Conservation (phyloP, 306 rosid genomes). For the Begonia loranthoides region DNA sequence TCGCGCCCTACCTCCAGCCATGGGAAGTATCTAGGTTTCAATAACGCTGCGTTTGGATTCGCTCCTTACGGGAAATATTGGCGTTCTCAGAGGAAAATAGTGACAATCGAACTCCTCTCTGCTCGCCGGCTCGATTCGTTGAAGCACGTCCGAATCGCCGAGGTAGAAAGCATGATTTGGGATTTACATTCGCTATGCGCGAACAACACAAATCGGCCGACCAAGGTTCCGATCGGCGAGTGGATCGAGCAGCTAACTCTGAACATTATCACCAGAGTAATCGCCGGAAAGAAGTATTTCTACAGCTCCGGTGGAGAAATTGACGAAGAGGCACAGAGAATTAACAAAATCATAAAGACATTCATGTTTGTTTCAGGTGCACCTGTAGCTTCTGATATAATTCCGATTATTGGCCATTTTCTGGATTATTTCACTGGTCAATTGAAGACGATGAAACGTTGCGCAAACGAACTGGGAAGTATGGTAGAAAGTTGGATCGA, state of each 20-base stretch:
- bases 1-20: slow-evolving; percentile 1
- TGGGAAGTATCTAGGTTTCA: slow-evolving; percentile 3
- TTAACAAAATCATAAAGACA: no score
- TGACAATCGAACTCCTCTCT: slow-evolving; percentile 8
- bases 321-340: no score
- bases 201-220: background rate
- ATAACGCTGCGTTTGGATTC: slow-evolving; percentile 14
- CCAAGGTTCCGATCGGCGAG: background rate
- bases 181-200: background rate
- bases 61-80: slow-evolving; percentile 8
- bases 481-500: slow-evolving; percentile 7
- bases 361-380: no score
- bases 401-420: no score
- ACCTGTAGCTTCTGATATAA: no score
- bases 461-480: slow-evolving; percentile 1
- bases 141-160: slow-evolving; percentile 3
- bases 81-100: slow-evolving; percentile 10
- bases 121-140: slow-evolving; percentile 7
- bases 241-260: slow-evolving; percentile 1
- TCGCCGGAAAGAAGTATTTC: slow-evolving; percentile 2
- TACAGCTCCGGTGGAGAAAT: no score
- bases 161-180: background rate
- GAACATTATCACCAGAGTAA: slow-evolving; percentile 1
- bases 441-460: slow-evolving; percentile 7
- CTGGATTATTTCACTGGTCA: slow-evolving; percentile 7